These are phyloP conservation scores for Agrostemma githago DNA, from an alignment of 148 eudicot species.

Conservation along the genomic window DNA sequence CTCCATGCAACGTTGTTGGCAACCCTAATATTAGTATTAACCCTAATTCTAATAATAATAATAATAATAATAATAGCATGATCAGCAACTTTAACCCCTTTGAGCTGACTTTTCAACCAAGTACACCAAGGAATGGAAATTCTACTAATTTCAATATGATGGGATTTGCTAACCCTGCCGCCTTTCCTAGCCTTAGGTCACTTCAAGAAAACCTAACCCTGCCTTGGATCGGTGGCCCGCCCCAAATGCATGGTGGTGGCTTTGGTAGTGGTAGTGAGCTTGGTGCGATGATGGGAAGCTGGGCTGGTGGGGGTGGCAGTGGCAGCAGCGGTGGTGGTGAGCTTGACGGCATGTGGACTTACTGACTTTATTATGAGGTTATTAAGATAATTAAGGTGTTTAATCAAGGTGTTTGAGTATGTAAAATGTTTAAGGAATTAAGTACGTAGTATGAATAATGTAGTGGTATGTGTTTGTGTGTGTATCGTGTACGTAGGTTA, in stretches of 20 bases:
- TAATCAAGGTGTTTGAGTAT: too few relatives aligned
- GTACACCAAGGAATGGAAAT: conserved; percentile 13
- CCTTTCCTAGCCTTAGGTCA: conserved; percentile 65
- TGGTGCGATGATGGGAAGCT: conserved; percentile 13
- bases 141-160: conserved; percentile 2
- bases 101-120: conserved; percentile 23
- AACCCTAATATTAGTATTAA: not conserved
- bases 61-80: not conserved
- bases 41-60: not conserved
- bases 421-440: too few relatives aligned
- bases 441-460: too few relatives aligned
- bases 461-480: not conserved
- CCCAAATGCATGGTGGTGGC: conserved; percentile 12
- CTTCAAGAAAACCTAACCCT: conserved; percentile 41
- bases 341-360: conserved; percentile 31
- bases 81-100: conserved; percentile 32
- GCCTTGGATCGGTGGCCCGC: conserved; percentile 21
- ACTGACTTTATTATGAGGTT: conserved; percentile 3
- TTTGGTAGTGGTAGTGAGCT: conserved; percentile 2
- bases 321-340: conserved; percentile 16
- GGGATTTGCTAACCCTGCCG: conserved; percentile 23
- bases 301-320: conserved; percentile 15
- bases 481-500: not conserved
- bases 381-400: not conserved
- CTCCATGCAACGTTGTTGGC: not conserved